Conservation (phyloP, 495 filamentous ascomycete species). For the Xylaria grammica region DNA sequence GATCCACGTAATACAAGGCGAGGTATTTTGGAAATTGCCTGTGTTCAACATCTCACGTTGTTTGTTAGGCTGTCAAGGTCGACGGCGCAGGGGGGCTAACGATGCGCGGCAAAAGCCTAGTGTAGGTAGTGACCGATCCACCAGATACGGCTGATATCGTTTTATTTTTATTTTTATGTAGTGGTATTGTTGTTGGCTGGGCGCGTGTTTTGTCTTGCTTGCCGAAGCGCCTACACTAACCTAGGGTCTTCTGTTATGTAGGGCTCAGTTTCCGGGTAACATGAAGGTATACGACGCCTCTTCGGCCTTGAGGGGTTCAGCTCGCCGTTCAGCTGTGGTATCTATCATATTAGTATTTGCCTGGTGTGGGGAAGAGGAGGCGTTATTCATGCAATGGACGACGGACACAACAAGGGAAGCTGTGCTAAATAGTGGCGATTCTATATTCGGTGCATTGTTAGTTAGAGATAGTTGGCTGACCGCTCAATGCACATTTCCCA, state of each 20-base stretch:
- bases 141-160: background rate
- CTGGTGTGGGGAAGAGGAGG: background rate
- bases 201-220: background rate
- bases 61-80: background rate
- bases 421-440: too few relatives aligned
- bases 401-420: too few relatives aligned
- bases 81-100: background rate
- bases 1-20: background rate
- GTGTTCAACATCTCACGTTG: background rate
- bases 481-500: background rate
- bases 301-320: slow-evolving; percentile 9
- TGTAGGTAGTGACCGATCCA: too few relatives aligned
- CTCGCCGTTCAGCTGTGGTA: slow-evolving; percentile 7
- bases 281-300: slow-evolving; percentile 6
- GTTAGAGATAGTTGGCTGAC: background rate
- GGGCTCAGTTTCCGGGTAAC: background rate
- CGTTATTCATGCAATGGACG: slow-evolving; percentile 6
- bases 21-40: background rate
- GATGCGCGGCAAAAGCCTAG: too few relatives aligned
- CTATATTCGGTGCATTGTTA: background rate
- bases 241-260: background rate
- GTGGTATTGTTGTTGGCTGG: background rate
- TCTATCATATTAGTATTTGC: background rate
- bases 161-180: background rate
- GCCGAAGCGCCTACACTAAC: background rate